Conservation (phyloP, 1,284 basidiomycete species). For the Fistulinella cinereoalba region DNA sequence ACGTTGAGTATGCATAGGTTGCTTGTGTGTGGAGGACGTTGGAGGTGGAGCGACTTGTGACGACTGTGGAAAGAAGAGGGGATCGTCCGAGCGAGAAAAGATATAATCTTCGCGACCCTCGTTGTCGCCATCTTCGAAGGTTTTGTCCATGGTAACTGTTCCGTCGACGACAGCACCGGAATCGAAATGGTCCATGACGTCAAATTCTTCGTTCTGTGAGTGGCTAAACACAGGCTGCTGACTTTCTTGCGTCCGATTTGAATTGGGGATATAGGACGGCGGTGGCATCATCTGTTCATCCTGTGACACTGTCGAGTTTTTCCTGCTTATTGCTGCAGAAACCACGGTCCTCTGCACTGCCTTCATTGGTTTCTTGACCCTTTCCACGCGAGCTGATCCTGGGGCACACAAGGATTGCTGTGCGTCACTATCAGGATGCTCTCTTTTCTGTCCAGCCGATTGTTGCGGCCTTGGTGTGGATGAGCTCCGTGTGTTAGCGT, state of each 20-base stretch:
- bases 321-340: conserved; percentile 19
- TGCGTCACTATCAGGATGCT: conserved; percentile 15
- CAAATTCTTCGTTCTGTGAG: conserved; percentile 21
- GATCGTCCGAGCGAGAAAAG: conserved; percentile 5
- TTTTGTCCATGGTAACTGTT: conserved; percentile 1
- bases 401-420: conserved; percentile 33
- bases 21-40: too few relatives aligned
- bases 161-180: neutral
- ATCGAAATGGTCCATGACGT: conserved; percentile 10
- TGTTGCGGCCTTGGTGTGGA: conserved; percentile 21
- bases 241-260: conserved; percentile 11
- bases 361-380: conserved; percentile 53
- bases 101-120: neutral
- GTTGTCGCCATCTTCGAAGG: neutral
- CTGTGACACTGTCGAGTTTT: conserved; percentile 12
- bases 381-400: conserved; percentile 27
- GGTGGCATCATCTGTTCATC: conserved; percentile 30
- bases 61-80: conserved; percentile 29
- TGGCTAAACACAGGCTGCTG: conserved; percentile 8
- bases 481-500: conserved; percentile 17
- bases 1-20: conserved; percentile 10
- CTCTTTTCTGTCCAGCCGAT: conserved; percentile 42
- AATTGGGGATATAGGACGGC: conserved; percentile 22
- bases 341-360: conserved; percentile 51
- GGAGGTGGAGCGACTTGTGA: conserved; percentile 24